Percentiles rank a stretch among this genome's conserved stretches.
Evolutionary conservation across 139 green algal species (phyloP).

Genomic region (Coelastrella sp.): DNA sequence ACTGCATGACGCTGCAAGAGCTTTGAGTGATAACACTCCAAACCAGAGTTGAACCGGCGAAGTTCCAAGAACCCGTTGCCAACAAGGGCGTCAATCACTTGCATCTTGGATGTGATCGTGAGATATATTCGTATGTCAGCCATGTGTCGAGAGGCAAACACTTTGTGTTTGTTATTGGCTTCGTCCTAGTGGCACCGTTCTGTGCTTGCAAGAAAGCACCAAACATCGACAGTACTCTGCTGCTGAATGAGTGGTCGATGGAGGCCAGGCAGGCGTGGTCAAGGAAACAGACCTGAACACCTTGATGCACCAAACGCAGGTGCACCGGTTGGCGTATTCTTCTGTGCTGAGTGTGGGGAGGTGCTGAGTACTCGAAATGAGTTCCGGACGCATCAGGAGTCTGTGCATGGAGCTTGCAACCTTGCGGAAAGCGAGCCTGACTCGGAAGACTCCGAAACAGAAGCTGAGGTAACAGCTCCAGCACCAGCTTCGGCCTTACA

Average conservation of each 20-base stretch:
- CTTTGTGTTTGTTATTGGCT: too few species aligned
- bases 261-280: neutral
- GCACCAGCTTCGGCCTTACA: neutral
- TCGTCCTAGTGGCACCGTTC: too few species aligned
- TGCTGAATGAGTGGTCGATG: neutral
- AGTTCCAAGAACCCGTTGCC: too few species aligned
- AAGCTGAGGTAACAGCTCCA: constrained; percentile 12
- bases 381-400: constrained; percentile 16
- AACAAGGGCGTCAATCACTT: too few species aligned
- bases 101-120: too few species aligned
- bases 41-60: too few species aligned
- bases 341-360: constrained; percentile 46
- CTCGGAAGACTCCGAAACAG: neutral
- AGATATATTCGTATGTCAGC: too few species aligned
- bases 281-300: neutral
- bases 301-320: neutral
- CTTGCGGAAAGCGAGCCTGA: constrained; percentile 31
- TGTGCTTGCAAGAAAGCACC: too few species aligned
- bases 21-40: too few species aligned
- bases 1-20: too few species aligned
- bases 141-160: too few species aligned
- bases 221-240: neutral
- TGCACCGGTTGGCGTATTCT: constrained; percentile 17
- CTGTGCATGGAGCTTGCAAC: neutral
- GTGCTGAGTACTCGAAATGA: constrained; percentile 19